A percentile compares a stretch with the other conserved stretches of the same genome.
Conservation (phyloP, 2,329 filamentous ascomycete genomes). For the Aureobasidium sp. region DNA sequence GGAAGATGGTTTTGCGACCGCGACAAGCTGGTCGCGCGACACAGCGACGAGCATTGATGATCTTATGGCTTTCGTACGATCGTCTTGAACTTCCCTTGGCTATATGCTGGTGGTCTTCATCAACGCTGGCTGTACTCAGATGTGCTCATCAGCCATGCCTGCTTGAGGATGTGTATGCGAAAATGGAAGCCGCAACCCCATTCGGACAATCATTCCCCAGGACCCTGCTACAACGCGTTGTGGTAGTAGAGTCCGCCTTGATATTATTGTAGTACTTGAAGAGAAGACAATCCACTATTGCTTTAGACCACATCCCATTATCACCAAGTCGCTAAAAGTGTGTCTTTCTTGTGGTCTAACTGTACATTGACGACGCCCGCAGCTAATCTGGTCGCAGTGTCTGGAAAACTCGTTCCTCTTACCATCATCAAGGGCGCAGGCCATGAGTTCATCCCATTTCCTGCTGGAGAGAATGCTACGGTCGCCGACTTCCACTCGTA, state of each 20-base stretch:
- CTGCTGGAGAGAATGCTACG: slow-evolving; percentile 18
- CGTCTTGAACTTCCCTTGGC: not conserved
- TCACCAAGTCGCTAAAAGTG: not conserved
- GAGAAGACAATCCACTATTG: not conserved
- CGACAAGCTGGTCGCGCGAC: not conserved
- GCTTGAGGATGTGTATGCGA: not conserved
- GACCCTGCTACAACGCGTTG: not conserved
- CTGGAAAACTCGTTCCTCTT: slow-evolving; percentile 18
- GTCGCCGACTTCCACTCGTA: slow-evolving; percentile 22
- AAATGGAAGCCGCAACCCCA: slow-evolving; percentile 26
- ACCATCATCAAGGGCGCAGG: slow-evolving; percentile 22
- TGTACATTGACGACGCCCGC: not conserved
- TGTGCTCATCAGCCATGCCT: not conserved
- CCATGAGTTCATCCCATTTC: slow-evolving; percentile 20
- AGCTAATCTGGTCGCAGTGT: not conserved
- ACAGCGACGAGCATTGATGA: not conserved
- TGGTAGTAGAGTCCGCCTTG: not conserved
- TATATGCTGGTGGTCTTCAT: not conserved
- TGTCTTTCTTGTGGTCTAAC: not conserved
- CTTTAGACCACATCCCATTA: not conserved
- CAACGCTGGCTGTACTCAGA: too few relatives aligned
- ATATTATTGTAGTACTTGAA: not conserved
- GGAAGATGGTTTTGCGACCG: not conserved
- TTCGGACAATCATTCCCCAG: not conserved
- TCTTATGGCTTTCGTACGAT: not conserved